Percentiles rank a stretch among this genome's conserved stretches.
Conservation (phyloP, 768 basidiomycete genomes). For the Trametopsis cervina region DNA sequence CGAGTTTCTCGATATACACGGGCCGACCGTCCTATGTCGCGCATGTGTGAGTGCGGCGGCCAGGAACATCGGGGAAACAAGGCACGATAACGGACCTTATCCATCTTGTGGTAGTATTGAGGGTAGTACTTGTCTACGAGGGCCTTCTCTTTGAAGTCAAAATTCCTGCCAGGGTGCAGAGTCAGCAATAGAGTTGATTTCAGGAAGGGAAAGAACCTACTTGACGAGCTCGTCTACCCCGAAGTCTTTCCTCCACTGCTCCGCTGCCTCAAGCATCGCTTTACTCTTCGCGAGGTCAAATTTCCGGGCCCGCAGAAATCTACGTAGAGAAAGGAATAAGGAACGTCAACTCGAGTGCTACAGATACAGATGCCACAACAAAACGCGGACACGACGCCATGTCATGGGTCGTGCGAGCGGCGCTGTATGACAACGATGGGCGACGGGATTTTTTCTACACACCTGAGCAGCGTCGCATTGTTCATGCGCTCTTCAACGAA, state of each 20-base stretch:
- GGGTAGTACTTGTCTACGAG: slow-evolving; percentile 91
- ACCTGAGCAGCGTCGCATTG: slow-evolving; percentile 66
- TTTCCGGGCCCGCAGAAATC: slow-evolving; percentile 89
- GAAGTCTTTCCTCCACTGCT: slow-evolving; percentile 88
- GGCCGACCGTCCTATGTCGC: slow-evolving; percentile 85
- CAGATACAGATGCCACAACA: too few species aligned
- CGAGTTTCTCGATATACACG: slow-evolving; percentile 90
- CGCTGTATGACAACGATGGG: not conserved
- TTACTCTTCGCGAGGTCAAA: slow-evolving; percentile 83
- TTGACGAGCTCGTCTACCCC: slow-evolving; percentile 67
- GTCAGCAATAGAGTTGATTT: slow-evolving; percentile 1
- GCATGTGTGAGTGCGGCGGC: too few species aligned
- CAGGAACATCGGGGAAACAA: not conserved
- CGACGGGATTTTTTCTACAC: slow-evolving; percentile 15
- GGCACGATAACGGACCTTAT: slow-evolving; percentile 53
- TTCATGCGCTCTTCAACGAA: slow-evolving; percentile 64
- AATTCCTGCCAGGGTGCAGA: slow-evolving; percentile 45
- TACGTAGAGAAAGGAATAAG: slow-evolving; percentile 25
- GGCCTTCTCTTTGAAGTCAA: slow-evolving; percentile 77
- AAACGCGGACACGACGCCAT: too few species aligned
- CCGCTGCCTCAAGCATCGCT: slow-evolving; percentile 72
- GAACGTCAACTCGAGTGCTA: slow-evolving; percentile 1
- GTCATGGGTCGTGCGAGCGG: too few species aligned
- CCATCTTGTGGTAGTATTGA: slow-evolving; percentile 93
- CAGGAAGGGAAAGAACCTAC: slow-evolving; percentile 33